Conservation (phyloP, 495 filamentous ascomycete genomes). For the Hypoxylon perforatum region DNA sequence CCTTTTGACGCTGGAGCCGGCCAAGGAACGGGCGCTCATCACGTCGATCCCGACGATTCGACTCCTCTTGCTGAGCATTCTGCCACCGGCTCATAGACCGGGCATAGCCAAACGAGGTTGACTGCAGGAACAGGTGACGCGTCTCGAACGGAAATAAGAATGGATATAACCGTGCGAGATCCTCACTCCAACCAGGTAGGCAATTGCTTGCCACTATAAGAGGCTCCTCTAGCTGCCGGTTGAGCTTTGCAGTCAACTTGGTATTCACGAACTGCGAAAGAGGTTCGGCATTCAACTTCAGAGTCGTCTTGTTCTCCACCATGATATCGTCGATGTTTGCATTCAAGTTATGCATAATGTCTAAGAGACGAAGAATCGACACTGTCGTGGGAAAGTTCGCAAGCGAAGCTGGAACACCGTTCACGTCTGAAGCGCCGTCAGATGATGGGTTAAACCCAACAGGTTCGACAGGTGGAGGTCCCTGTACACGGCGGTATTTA, state of each 20-base stretch:
- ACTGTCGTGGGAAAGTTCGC: slow-evolving; percentile 84
- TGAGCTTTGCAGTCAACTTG: slow-evolving; percentile 98
- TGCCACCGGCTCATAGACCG: slow-evolving; percentile 98
- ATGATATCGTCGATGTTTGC: slow-evolving; percentile 96
- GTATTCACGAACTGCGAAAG: slow-evolving; percentile 98
- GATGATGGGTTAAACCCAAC: slow-evolving; percentile 69
- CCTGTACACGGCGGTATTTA: slow-evolving; percentile 87
- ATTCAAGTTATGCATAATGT: slow-evolving; percentile 93
- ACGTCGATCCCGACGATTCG: slow-evolving; percentile 80
- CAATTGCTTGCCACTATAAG: slow-evolving; percentile 98
- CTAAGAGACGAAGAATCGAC: slow-evolving; percentile 87
- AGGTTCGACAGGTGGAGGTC: slow-evolving; percentile 86
- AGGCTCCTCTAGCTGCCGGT: slow-evolving; percentile 97
- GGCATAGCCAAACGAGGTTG: slow-evolving; percentile 97
- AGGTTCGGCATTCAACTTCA: slow-evolving; percentile 80
- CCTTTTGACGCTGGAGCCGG: slow-evolving; percentile 93
- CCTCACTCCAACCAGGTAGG: slow-evolving; percentile 95
- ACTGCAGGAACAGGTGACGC: slow-evolving; percentile 95
- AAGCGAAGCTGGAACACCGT: slow-evolving; percentile 80
- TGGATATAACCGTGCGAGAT: slow-evolving; percentile 93
- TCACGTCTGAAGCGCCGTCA: slow-evolving; percentile 50
- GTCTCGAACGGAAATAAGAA: slow-evolving; percentile 99
- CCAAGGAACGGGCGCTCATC: slow-evolving; percentile 95
- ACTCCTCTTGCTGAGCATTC: slow-evolving; percentile 83
- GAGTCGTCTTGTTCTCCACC: slow-evolving; percentile 79